A percentile compares a stretch with the other conserved stretches of the same genome.
Evolutionary conservation across 345 rosid species (phyloP).

Genomic region (Psidium friedrichsthalianum): DNA sequence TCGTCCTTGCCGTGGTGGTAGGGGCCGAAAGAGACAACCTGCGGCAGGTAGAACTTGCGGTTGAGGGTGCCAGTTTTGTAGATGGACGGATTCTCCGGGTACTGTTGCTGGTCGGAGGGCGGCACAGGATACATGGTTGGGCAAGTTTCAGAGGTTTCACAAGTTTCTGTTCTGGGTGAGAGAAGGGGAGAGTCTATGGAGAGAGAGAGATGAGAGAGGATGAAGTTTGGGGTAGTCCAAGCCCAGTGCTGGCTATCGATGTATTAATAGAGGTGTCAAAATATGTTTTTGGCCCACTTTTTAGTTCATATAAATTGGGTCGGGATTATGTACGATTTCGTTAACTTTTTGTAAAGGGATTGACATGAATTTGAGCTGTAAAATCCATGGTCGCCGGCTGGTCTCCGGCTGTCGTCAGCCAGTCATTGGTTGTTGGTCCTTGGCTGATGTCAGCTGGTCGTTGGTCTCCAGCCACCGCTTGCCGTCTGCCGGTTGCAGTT

Average conservation of each 20-base stretch:
- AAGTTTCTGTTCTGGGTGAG: not conserved
- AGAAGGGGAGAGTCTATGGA: not conserved
- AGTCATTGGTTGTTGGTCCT: too few species aligned
- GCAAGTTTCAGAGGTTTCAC: not conserved
- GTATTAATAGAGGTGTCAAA: too few species aligned
- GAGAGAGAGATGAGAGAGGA: not conserved
- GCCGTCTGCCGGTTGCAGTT: too few species aligned
- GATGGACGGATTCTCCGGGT: conserved; percentile 24
- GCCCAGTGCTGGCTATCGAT: too few species aligned
- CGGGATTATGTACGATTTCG: too few species aligned
- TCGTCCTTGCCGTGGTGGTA: not conserved
- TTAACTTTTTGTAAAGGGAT: not conserved
- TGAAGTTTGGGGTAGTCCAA: not conserved
- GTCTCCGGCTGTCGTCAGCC: too few species aligned
- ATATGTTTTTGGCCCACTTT: too few species aligned
- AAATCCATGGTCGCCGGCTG: too few species aligned
- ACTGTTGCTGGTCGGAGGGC: not conserved
- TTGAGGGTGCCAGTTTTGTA: conserved; percentile 15
- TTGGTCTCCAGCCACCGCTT: too few species aligned
- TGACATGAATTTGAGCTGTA: not conserved
- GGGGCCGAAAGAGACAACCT: conserved; percentile 36
- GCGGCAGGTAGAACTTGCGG: conserved; percentile 23
- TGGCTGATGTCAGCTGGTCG: too few species aligned
- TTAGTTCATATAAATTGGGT: too few species aligned
- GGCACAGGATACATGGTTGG: not conserved